These are phyloP conservation scores for Ustilago trichophora DNA, from an alignment of 1,284 basidiomycete genomes.

Conservation along the genomic window DNA sequence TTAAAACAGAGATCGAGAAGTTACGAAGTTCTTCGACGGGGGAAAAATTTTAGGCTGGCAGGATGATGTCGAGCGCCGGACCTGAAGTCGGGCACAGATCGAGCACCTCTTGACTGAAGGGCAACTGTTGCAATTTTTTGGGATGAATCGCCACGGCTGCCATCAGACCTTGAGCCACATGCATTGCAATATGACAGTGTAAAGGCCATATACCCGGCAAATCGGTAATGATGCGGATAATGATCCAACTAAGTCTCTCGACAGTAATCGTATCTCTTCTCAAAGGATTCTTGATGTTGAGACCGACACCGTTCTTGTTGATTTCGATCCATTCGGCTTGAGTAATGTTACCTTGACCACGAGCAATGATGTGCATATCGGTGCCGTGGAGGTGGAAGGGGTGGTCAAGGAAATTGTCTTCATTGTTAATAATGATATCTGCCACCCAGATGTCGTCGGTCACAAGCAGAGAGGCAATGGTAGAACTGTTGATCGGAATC, in stretches of 20 bases:
- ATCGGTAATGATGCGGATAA: slow-evolving; percentile 55
- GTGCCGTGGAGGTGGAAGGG: slow-evolving; percentile 59
- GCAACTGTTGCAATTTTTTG: slow-evolving; percentile 36
- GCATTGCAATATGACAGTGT: slow-evolving; percentile 57
- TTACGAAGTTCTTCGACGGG: no score
- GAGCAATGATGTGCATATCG: slow-evolving; percentile 60
- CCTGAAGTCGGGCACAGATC: slow-evolving; percentile 31
- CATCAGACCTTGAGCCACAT: slow-evolving; percentile 53
- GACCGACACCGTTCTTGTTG: slow-evolving; percentile 11
- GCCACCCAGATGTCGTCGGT: slow-evolving; percentile 44
- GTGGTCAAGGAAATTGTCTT: slow-evolving; percentile 62
- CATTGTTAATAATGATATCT: slow-evolving; percentile 66
- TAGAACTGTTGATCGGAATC: slow-evolving; percentile 24
- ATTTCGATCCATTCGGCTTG: slow-evolving; percentile 20
- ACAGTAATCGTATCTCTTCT: slow-evolving; percentile 67
- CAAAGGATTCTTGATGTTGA: slow-evolving; percentile 65
- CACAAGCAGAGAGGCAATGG: slow-evolving; percentile 29
- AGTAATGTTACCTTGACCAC: slow-evolving; percentile 61
- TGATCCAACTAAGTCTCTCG: slow-evolving; percentile 37
- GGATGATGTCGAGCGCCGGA: slow-evolving; percentile 12
- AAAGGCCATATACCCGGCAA: slow-evolving; percentile 51
- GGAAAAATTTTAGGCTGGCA: slow-evolving; percentile 14
- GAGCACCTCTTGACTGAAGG: slow-evolving; percentile 40
- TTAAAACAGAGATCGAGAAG: no score
- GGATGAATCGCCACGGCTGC: slow-evolving; percentile 57